A percentile compares a stretch with the other conserved stretches of the same genome.
Conservation (phyloP, 257 asterid species). For the Ehretia macrophylla region DNA sequence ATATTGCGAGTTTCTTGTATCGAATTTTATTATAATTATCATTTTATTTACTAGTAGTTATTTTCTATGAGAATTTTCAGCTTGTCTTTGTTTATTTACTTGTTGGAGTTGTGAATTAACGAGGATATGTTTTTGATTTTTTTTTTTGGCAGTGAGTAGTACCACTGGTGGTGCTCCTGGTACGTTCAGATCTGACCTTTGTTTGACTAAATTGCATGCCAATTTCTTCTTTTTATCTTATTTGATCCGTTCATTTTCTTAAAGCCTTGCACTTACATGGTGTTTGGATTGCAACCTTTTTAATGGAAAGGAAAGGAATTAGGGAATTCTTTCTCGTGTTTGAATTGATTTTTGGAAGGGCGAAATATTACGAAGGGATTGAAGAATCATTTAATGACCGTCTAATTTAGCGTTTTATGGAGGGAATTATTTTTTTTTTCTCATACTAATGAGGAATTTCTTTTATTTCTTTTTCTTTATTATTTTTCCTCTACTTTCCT, state of each 20-base stretch:
- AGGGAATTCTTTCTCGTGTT: no score
- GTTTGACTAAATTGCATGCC: neutral
- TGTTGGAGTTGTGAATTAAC: neutral
- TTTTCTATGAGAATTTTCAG: neutral
- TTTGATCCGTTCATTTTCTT: neutral
- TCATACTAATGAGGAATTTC: no score
- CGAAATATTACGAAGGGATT: no score
- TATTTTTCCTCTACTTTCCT: no score
- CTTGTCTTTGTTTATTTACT: neutral
- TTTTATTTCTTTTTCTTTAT: no score
- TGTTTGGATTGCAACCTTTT: neutral
- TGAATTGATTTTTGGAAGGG: no score
- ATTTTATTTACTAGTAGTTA: neutral
- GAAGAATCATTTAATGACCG: no score
- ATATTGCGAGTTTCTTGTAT: no score
- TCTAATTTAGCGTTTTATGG: no score
- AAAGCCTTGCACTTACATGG: neutral
- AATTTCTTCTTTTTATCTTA: neutral
- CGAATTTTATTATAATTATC: neutral
- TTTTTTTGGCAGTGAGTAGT: conserved; percentile 40
- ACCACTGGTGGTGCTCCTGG: conserved; percentile 61
- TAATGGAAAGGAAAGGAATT: neutral
- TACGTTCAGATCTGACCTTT: conserved; percentile 26
- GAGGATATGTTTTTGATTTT: conserved; percentile 1
- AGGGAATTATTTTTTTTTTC: no score